Conservation (phyloP, 23 red algal genomes). For the Pyropia haitanensis region DNA sequence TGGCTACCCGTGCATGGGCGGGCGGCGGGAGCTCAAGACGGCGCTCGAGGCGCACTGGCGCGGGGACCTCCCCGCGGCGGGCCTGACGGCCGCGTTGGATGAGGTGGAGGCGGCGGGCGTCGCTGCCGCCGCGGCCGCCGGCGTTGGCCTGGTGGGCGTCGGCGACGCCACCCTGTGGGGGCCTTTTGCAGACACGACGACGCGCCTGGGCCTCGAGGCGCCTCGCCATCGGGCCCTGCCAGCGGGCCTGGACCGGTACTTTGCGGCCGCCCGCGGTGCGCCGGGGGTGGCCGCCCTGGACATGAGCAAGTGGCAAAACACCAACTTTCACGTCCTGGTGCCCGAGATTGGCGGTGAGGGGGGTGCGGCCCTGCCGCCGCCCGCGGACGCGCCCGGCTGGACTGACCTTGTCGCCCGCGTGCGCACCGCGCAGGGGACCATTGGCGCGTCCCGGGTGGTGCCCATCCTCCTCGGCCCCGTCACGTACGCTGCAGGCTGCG, state of each 20-base stretch:
- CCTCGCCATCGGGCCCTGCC: conserved; percentile 23
- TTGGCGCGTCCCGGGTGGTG: conserved; percentile 35
- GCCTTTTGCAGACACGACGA: conserved; percentile 62
- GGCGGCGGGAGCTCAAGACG: conserved; percentile 81
- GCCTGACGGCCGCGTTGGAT: conserved; percentile 26
- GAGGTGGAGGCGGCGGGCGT: conserved; percentile 14
- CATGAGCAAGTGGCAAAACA: conserved; percentile 85
- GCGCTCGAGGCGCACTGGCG: conserved; percentile 70
- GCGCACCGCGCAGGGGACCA: conserved; percentile 10
- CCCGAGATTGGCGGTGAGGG: conserved; percentile 52
- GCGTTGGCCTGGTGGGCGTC: conserved; percentile 36
- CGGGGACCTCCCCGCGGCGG: conserved; percentile 18
- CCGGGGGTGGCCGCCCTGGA: conserved; percentile 43
- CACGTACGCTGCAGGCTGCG: conserved; percentile 46
- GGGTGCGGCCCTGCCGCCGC: neutral
- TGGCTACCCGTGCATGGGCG: conserved; percentile 79
- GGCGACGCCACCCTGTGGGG: conserved; percentile 75
- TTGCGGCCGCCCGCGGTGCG: conserved; percentile 77
- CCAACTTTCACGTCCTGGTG: conserved; percentile 89
- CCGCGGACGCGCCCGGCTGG: conserved; percentile 14
- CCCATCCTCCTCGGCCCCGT: conserved; percentile 76
- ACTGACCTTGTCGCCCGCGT: conserved; percentile 21
- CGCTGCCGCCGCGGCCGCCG: conserved; percentile 26
- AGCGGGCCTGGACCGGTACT: conserved; percentile 41
- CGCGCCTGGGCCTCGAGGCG: conserved; percentile 37